Percentiles rank a stretch among this genome's conserved stretches.
These are phyloP conservation scores for Lathyrus aphaca DNA, from an alignment of 306 rosid genomes.

Conservation along the genomic window DNA sequence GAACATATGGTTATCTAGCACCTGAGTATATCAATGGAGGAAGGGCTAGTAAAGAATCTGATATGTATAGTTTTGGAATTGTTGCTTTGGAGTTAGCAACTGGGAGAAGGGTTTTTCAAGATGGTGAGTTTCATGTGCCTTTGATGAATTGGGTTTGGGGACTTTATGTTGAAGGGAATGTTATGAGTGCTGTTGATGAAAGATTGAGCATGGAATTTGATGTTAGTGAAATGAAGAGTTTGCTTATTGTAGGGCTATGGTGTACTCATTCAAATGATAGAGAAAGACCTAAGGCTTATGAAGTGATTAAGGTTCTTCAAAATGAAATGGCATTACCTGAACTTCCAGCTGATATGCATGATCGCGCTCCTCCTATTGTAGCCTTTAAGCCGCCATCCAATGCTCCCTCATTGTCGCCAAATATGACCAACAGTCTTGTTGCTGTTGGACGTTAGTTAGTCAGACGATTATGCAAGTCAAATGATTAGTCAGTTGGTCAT, in stretches of 20 bases:
- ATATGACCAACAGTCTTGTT: slow-evolving; percentile 35
- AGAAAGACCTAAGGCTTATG: slow-evolving; percentile 51
- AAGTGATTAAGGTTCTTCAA: slow-evolving; percentile 52
- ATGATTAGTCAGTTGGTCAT: slow-evolving; percentile 22
- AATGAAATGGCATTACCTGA: slow-evolving; percentile 38
- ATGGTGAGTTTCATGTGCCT: slow-evolving; percentile 47
- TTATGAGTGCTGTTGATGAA: slow-evolving; percentile 48
- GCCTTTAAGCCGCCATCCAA: not conserved
- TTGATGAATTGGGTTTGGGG: slow-evolving; percentile 47
- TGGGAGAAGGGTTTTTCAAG: slow-evolving; percentile 52
- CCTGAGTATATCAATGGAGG: slow-evolving; percentile 51
- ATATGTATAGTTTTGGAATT: slow-evolving; percentile 65
- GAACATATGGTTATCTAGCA: slow-evolving; percentile 57
- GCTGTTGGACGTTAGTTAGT: slow-evolving; percentile 41
- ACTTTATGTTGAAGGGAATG: slow-evolving; percentile 43
- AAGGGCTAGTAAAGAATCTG: slow-evolving; percentile 55
- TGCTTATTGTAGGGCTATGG: slow-evolving; percentile 52
- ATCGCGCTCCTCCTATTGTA: not conserved
- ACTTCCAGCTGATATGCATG: slow-evolving; percentile 51
- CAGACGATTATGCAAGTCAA: not conserved
- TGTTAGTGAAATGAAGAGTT: slow-evolving; percentile 38
- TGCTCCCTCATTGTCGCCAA: not conserved
- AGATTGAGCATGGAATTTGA: slow-evolving; percentile 33
- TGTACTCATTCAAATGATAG: slow-evolving; percentile 44
- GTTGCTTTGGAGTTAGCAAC: slow-evolving; percentile 68